Evolutionary conservation across 306 rosid species (phyloP), one percentile per base, ranked within the genome.

Genomic region (Clitoria ternatea): DNA sequence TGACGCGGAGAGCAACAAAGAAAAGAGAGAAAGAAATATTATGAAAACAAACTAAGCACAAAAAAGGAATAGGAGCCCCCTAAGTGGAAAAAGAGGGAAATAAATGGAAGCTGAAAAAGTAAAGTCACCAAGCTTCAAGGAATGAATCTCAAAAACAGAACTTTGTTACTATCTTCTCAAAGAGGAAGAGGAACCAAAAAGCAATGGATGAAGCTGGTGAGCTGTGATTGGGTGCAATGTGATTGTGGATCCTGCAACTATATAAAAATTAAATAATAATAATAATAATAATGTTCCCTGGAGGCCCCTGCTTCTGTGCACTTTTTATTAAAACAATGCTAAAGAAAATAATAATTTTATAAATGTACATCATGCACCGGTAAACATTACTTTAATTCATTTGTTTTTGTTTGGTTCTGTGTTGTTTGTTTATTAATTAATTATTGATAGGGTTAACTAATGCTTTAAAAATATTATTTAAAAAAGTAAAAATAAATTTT

Each of bases 141-240:
- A 80, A 78, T 87, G 89, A 85, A 87, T 79, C 85, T 76, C 39
- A 50, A 50, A 50, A 66, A 56, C 70, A 55, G n/a, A 75, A 69
- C 7, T 26, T 50, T 70, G 64, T 15, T n/a, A 71, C 72, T 80
- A 73, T 75, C 44, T 78, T 60, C 44, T 12, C 11, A 22, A 60
- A 66, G 60, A 52, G 64, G 39, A 48, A 40, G 37, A 77, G 61
- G 30, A 55, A 50, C 33, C 32, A 8, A 52, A 70, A 78, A 77
- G 75, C 48, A 60, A 73, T 60, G 76, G 13, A 62, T 78, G 85
- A 67, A 80, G 85, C 73, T 90, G 93, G 82, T 78, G 79, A 50
- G 80, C 67, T 75, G 69, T 87, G 91, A 87, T 90, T 85, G 93
- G 94, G 52, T 74, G 72, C 30, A 64, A 76, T 79, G 83, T 69